Base-by-base conservation (phyloP, 805 yeast genomes). In the Candida silvicultrix region DNA sequence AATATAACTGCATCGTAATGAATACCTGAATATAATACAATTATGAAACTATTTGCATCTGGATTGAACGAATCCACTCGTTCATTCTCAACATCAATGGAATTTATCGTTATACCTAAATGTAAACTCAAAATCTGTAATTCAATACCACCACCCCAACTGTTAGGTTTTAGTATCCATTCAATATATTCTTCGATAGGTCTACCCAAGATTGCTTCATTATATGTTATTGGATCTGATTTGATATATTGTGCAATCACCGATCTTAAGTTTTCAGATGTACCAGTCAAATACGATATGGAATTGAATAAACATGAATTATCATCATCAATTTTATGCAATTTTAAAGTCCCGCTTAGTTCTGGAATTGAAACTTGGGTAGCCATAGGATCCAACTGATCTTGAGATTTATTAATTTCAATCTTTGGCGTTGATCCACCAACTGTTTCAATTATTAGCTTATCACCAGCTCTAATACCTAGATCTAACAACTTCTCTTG, bases 91-190 rank as follows among this genome's bases (percentile, higher is more conserved):
- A 85, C 78, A 55, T 85, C 94, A 25, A 83, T 59, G 11, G 88
- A 79, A 45, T 73, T 67, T 38, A 85, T 79, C 3, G 75, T 68
- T 6, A 82, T 62, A 5, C 68, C 66, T 37, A 82, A 68, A 49
- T 72, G 69, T 31, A 71, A 68, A 2, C 86, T 71, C 25, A 85
- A 58, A 7, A 85, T 81, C 9, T 80, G 78, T 40, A 85, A 63
- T 58, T 85, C 95, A 41, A 85, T 84, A 2, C 88, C 92, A 7
- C 95, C 95, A 28, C 95, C 95, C 95, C 94, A 85, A 16, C 84
- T 73, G 32, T 72, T 78, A 18, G 72, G 73, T 46, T 72, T 65
- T 40, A 58, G 52, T 20, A 85, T 85, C 92, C 94, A 85, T 7
- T 63, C 50, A 31, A 75, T 63, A 57, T 85, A 85, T 10, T 75